Base-by-base conservation (phyloP, 495 filamentous ascomycete genomes). In the Penicillium psychrofluorescens region DNA sequence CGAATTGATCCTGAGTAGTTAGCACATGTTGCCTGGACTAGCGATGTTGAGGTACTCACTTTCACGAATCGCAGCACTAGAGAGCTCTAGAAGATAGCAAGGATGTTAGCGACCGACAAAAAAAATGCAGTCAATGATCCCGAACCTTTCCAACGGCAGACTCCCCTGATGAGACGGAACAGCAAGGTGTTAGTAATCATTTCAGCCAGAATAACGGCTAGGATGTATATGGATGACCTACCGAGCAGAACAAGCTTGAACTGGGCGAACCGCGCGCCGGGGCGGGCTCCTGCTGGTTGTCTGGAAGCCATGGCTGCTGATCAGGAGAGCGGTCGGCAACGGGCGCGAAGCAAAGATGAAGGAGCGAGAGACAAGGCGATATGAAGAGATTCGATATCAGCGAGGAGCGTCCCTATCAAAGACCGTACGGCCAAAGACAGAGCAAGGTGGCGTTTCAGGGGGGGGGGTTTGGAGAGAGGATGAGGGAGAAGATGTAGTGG, bases 201-300 rank as follows among this genome's bases (percentile, higher is more conserved):
- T n/a, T 7, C 10, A 31, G 16, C 2, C n/a, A 13, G 13, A 3
- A 33, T 14, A 16, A 27, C 22, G 22, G 22, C 22, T 22, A 22
- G 22, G 22, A 22, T 6, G 0, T 8, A 12, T 40, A 34, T 29
- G 40, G 33, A 36, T 38, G 47, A 59, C 78, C 47, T 77, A 95
- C 92, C 92, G 49, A 98, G 74, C 57, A 98, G 74, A 45, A 98
- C 92, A 56, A 98, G 81, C 77, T 98, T 98, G 73, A 98, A 98
- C 75, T 98, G 92, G 51, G 92, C 92, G 70, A 98, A 98, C 56
- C 90, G 85, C 54, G 74, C 80, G 61, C 86, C 86, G 43, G 78
- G 78, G 50, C 88, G 82, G 61, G 77, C 76, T 64, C 84, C 86
- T 65, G 85, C 77, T 63, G 84, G 78, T 63, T 81, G 75, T 72